A percentile compares a stretch with the other conserved stretches of the same genome.
phyloP scores from a whole-genome alignment of 306 rosid genomes.

The Castanopsis chinensis region DNA sequence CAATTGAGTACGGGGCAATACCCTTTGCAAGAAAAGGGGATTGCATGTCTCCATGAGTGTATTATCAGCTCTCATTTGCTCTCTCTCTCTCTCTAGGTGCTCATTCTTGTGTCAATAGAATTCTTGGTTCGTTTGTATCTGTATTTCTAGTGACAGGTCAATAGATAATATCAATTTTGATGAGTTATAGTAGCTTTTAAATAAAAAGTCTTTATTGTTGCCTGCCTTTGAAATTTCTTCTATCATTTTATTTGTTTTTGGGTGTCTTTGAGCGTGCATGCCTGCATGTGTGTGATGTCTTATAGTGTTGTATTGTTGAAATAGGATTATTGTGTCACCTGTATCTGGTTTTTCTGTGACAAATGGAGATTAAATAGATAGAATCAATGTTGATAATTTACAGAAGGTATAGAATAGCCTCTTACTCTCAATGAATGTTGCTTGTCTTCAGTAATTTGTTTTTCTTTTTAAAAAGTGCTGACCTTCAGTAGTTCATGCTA shows the following conservation, averaged over 20 bases:
- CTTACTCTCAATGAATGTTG: neutral
- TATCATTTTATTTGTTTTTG: too few species aligned
- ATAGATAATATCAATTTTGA: neutral
- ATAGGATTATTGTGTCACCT: too few species aligned
- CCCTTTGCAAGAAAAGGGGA: conserved; percentile 24
- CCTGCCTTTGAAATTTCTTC: neutral
- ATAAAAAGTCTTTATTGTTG: neutral
- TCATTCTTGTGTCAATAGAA: neutral
- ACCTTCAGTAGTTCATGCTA: neutral
- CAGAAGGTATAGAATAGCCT: neutral
- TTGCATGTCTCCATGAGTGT: conserved; percentile 7
- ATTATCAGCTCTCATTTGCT: neutral
- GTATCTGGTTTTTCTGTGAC: too few species aligned
- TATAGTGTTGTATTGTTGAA: too few species aligned
- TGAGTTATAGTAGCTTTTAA: neutral
- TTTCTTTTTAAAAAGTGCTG: too few species aligned
- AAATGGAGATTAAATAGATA: neutral
- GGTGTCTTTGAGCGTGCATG: too few species aligned
- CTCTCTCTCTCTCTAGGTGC: neutral
- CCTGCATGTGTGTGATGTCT: too few species aligned
- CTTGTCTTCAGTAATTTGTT: neutral
- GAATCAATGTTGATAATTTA: neutral
- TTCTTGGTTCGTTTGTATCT: neutral
- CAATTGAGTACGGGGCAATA: conserved; percentile 15
- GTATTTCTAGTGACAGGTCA: neutral